Evolutionary conservation across 2,329 filamentous ascomycete species (phyloP), one percentile per base, ranked within the genome.

Genomic region (Colletotrichum truncatum): DNA sequence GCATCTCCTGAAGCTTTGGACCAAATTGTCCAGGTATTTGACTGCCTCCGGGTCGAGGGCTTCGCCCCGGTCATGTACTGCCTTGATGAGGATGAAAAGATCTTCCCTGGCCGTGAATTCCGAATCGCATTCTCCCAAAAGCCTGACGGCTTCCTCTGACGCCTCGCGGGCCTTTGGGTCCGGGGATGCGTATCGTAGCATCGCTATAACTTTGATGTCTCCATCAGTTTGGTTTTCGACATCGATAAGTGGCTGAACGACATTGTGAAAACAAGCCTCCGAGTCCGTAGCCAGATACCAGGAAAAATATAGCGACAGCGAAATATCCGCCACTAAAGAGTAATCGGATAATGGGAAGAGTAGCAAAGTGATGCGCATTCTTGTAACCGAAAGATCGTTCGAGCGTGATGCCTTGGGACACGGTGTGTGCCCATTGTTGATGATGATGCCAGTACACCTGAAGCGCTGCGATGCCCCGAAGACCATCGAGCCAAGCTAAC

Each of bases 31-130:
- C 16, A 43, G 39, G 1, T 18, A 43, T 12, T 43, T 43, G 10
- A 12, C 16, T 0, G 18, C 39, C 23, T 43, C 39, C 0, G 23
- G 23, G 39, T 43, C 16, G 10, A 43, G 16, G 10, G 18, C 10
- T 0, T 43, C 38, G 9, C 16, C 16, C 0, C 23, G 18, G 0
- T 43, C 38, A 9, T 23, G 0, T 6, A 43, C 16, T 10, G 16
- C 10, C 38, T 43, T 0, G 10, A 43, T 16, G 0, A 43, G 39
- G 10, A 21, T 10, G 9, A 12, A 43, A 2, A 23, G n/a, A 7
- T 43, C 39, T 21, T 23, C 25, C 25, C 39, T 43, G 0, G 39
- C 18, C 10, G 25, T 7, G 2, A 10, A 21, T 12, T 43, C 39
- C 0, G 39, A 23, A 21, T 43, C 39, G 18, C 39, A 23, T 4